Evolutionary conservation across 2,329 filamentous ascomycete genomes (phyloP), one percentile per base, ranked within the genome.

Genomic region (Colletotrichum destructivum): DNA sequence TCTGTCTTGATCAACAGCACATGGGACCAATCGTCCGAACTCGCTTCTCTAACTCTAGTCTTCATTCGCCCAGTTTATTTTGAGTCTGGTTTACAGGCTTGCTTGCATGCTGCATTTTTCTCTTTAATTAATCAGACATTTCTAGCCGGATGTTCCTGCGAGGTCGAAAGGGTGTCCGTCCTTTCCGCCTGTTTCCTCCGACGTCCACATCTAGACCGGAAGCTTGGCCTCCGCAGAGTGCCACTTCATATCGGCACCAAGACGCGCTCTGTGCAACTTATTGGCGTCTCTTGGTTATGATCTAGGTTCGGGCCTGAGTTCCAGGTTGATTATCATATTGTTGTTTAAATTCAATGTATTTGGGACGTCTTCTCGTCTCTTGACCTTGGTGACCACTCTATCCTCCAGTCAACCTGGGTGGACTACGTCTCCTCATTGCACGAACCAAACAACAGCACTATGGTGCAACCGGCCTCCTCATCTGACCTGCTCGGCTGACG

Each of bases 191-290:
- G 31, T 38, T 7, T 38, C 21, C 11, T 63, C 42, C 60, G 65
- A 40, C 31, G 52, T 16, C 69, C 46, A 18, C 26, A 69, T 69
- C 23, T 8, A 60, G 60, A 42, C 60, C 69, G 69, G 66, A 72
- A 23, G 47, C 42, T 46, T 60, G 46, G 35, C 52, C 54, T 72
- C 69, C 69, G 69, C 7, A 16, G 4, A 35, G 56, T 38, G 59
- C 52, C 40, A 63, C 54, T 49, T 42, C 21, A 18, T 18, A 18
- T 47, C 59, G 54, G 55, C 31, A 47, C 38, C 54, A 21, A 49
- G 49, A n/a, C 15, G 15, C 21, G 16, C 47, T 60, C 55, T 59
- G 47, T 49, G 40, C 15, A n/a, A 13, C 18, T 40, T 18, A 42
- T 15, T 57, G 13, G 31, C 16, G 26, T 31, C 21, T 31, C 35